These are phyloP conservation scores for Teunomyces panamensis DNA, from an alignment of 805 yeast genomes.

Conservation along the genomic window DNA sequence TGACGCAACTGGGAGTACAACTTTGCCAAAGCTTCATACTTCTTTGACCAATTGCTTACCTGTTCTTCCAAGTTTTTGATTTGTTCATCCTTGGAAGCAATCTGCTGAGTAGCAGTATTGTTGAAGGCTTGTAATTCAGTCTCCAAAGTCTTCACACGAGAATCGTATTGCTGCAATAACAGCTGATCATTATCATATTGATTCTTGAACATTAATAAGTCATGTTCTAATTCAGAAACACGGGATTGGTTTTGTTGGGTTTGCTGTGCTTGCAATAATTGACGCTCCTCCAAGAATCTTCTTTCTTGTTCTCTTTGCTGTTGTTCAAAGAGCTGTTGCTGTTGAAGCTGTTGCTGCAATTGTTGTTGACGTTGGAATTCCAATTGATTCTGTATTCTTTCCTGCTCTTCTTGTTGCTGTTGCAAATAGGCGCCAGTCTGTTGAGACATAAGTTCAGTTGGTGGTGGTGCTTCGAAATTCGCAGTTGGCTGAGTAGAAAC, in stretches of 20 bases:
- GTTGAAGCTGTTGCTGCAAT: slow-evolving; percentile 64
- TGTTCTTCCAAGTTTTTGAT: slow-evolving; percentile 68
- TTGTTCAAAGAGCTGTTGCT: slow-evolving; percentile 70
- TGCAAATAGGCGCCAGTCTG: slow-evolving; percentile 49
- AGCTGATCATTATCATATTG: slow-evolving; percentile 86
- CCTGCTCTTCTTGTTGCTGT: slow-evolving; percentile 60
- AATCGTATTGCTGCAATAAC: slow-evolving; percentile 82
- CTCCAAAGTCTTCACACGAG: slow-evolving; percentile 78
- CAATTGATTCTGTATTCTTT: slow-evolving; percentile 55
- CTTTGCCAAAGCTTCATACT: slow-evolving; percentile 86
- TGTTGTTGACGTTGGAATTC: slow-evolving; percentile 65
- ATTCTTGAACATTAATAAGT: slow-evolving; percentile 66
- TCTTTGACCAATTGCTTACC: slow-evolving; percentile 71
- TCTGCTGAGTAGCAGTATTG: slow-evolving; percentile 66
- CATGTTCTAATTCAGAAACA: slow-evolving; percentile 79
- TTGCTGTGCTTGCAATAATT: slow-evolving; percentile 57
- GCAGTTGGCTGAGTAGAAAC: slow-evolving; percentile 47
- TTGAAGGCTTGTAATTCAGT: slow-evolving; percentile 61
- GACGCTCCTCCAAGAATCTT: slow-evolving; percentile 69
- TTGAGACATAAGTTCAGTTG: slow-evolving; percentile 43
- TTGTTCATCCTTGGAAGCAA: slow-evolving; percentile 74
- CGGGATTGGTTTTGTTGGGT: slow-evolving; percentile 75
- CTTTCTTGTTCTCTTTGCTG: slow-evolving; percentile 70
- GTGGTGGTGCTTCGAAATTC: slow-evolving; percentile 27
- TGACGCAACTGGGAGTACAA: slow-evolving; percentile 87